Evolutionary conservation across 2,329 filamentous ascomycete genomes (phyloP).

Genomic region (Talaromyces sp.): DNA sequence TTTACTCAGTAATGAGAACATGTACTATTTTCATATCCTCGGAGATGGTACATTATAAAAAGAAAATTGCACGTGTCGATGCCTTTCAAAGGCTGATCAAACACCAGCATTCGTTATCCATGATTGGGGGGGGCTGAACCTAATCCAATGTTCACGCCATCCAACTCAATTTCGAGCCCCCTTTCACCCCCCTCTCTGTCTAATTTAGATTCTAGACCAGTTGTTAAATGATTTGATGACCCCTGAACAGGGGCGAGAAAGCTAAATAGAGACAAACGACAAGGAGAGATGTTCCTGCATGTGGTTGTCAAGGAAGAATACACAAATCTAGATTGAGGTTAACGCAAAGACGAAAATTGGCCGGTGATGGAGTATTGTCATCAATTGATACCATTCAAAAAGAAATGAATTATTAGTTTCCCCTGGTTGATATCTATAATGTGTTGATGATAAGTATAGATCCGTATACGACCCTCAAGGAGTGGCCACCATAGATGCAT

Average conservation of each 20-base stretch:
- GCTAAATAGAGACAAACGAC: neutral
- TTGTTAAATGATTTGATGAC: neutral
- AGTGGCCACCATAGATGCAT: neutral
- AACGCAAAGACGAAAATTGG: neutral
- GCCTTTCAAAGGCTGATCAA: no score
- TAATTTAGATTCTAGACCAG: neutral
- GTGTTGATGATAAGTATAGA: neutral
- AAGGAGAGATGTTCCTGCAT: neutral
- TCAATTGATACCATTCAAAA: neutral
- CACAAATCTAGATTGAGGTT: neutral
- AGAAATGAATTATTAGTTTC: neutral
- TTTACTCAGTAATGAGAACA: neutral
- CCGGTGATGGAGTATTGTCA: neutral
- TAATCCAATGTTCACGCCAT: no score
- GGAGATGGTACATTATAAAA: no score
- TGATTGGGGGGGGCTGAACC: no score
- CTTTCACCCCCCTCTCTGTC: neutral
- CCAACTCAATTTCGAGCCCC: no score
- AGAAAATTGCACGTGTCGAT: no score
- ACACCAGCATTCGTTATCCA: no score
- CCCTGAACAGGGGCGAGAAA: neutral
- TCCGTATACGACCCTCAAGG: neutral
- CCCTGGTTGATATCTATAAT: no score
- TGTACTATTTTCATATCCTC: no score
- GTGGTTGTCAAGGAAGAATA: neutral